These are phyloP conservation scores for Leccinum pachyderme DNA, from an alignment of 1,284 basidiomycete genomes.

Conservation along the genomic window DNA sequence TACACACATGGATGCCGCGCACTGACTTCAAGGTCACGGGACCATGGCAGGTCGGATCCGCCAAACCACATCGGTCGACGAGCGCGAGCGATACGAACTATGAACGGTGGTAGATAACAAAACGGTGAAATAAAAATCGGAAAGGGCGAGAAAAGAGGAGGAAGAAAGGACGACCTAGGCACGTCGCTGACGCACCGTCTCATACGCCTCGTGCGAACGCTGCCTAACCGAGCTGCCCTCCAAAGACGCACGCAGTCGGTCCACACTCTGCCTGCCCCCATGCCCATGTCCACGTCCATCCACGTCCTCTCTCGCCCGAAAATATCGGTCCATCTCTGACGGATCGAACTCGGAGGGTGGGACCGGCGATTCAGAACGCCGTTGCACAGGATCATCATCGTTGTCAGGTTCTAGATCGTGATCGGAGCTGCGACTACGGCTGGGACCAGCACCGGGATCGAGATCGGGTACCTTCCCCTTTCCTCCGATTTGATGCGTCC, in stretches of 20 bases:
- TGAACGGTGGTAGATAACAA: background rate
- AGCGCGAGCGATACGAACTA: background rate
- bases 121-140: background rate
- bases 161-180: background rate
- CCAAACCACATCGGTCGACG: background rate
- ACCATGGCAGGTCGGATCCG: background rate
- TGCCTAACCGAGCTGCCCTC: background rate
- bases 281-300: background rate
- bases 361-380: constrained; percentile 33
- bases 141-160: background rate
- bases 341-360: constrained; percentile 66
- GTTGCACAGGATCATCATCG: constrained; percentile 7
- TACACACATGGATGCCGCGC: background rate
- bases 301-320: constrained; percentile 50
- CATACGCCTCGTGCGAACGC: constrained; percentile 5
- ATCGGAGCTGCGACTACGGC: background rate
- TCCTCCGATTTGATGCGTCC: constrained; percentile 67
- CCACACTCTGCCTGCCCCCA: background rate
- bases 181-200: constrained; percentile 18
- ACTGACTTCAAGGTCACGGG: background rate
- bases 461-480: constrained; percentile 9
- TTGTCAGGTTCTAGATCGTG: background rate
- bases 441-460: background rate
- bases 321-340: constrained; percentile 77
- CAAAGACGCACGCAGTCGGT: background rate